Evolutionary conservation across 177 flowering plant genomes (phyloP).

Genomic region (Vitis hybrid): DNA sequence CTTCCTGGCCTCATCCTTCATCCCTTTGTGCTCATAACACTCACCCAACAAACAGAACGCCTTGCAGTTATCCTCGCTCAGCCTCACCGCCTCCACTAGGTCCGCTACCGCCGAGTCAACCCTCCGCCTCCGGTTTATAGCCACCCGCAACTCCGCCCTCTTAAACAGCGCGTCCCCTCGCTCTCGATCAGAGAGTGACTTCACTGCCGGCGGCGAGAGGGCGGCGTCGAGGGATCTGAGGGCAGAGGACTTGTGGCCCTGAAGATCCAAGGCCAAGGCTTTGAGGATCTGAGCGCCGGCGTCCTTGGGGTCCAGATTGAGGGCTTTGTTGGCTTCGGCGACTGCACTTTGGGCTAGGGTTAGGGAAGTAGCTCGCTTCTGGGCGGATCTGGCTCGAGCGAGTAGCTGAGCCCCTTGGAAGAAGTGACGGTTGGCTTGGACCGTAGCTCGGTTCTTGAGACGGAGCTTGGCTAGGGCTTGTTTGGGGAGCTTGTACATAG

Average conservation of each 20-base stretch:
- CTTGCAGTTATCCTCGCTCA: constrained; percentile 21
- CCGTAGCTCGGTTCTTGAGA: constrained; percentile 22
- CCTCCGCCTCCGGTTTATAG: constrained; percentile 27
- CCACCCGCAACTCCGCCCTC: constrained; percentile 44
- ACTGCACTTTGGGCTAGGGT: constrained; percentile 31
- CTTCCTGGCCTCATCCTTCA: constrained; percentile 36
- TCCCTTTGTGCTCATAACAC: constrained; percentile 45
- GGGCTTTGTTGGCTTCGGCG: constrained; percentile 43
- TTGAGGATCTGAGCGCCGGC: constrained; percentile 45
- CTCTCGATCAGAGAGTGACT: constrained; percentile 34
- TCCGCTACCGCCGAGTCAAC: constrained; percentile 45
- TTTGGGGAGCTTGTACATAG: constrained; percentile 16
- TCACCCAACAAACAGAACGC: constrained; percentile 38
- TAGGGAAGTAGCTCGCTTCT: constrained; percentile 11
- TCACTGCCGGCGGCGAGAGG: constrained; percentile 32
- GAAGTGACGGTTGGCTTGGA: constrained; percentile 43
- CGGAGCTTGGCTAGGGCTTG: constrained; percentile 33
- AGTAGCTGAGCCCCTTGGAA: constrained; percentile 40
- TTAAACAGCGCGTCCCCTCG: constrained; percentile 43
- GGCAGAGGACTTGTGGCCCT: constrained; percentile 36
- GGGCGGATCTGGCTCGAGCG: constrained; percentile 36
- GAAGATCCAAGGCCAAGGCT: constrained; percentile 38
- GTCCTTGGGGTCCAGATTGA: constrained; percentile 41
- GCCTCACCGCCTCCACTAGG: constrained; percentile 39
- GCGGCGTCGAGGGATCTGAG: constrained; percentile 42